Percentiles rank a stretch among this genome's conserved stretches.
These are phyloP conservation scores for Malassezia brasiliensis DNA, from an alignment of 1,284 basidiomycete genomes.

Conservation along the genomic window DNA sequence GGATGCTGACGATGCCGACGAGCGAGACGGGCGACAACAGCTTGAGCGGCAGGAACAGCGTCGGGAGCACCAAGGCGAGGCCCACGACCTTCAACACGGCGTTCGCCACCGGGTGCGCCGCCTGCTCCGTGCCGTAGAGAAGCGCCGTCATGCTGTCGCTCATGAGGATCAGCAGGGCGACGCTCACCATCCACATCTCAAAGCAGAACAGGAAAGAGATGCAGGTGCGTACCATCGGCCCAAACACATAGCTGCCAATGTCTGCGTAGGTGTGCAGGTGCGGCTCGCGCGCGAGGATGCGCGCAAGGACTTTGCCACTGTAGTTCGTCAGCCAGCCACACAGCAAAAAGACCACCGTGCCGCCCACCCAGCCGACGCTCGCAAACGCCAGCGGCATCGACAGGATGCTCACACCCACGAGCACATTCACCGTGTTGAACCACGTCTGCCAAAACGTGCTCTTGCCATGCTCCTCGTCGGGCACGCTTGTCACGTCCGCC, in stretches of 20 bases:
- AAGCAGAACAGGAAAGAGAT: conserved; percentile 42
- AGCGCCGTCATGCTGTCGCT: conserved; percentile 37
- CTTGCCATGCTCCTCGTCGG: conserved; percentile 20
- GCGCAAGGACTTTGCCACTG: conserved; percentile 44
- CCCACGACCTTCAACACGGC: conserved; percentile 32
- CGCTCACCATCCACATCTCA: conserved; percentile 42
- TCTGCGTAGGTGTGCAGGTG: conserved; percentile 41
- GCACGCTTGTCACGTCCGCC: not conserved
- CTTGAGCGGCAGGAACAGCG: conserved; percentile 37
- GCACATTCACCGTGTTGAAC: conserved; percentile 47
- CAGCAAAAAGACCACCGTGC: conserved; percentile 31
- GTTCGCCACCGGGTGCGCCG: not conserved
- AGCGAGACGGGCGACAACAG: conserved; percentile 40
- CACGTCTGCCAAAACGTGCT: conserved; percentile 42
- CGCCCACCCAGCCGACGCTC: conserved; percentile 35
- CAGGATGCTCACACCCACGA: conserved; percentile 44
- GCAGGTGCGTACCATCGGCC: conserved; percentile 29
- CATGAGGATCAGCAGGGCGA: conserved; percentile 43
- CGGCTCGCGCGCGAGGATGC: conserved; percentile 40
- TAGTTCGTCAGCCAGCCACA: conserved; percentile 43
- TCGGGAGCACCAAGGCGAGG: conserved; percentile 31
- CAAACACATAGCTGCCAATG: conserved; percentile 45
- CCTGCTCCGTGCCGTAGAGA: conserved; percentile 11
- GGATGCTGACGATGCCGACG: conserved; percentile 49
- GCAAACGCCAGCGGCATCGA: conserved; percentile 42